These are phyloP conservation scores for Catunica adiposa DNA, from an alignment of 2,329 filamentous ascomycete species.

Conservation along the genomic window DNA sequence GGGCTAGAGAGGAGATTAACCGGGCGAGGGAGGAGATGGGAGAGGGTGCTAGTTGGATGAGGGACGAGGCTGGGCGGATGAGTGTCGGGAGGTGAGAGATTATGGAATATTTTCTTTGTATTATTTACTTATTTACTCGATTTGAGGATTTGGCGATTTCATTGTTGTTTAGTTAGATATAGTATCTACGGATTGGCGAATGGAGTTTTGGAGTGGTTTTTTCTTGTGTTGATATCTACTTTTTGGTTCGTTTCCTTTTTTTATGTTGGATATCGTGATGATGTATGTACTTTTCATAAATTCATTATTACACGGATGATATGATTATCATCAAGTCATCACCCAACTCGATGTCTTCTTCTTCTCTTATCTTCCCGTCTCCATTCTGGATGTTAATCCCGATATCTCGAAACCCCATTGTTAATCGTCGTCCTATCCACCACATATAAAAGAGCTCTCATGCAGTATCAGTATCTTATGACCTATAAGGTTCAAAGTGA, in stretches of 20 bases:
- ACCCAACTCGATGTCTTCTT: not conserved
- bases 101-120: not conserved
- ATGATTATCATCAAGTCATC: no score
- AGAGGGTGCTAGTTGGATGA: constrained; percentile 31
- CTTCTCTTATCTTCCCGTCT: not conserved
- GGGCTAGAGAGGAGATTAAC: constrained; percentile 25
- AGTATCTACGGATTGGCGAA: not conserved
- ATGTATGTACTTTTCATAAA: no score
- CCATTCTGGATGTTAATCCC: no score
- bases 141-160: no score
- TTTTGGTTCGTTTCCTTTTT: not conserved
- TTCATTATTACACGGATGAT: no score
- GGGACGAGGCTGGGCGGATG: constrained; percentile 28
- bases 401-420: no score
- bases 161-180: no score
- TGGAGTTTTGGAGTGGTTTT: constrained; percentile 7
- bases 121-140: not conserved
- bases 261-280: not conserved
- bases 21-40: constrained; percentile 30
- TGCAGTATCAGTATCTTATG: no score
- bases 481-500: no score
- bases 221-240: not conserved
- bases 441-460: no score
- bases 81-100: not conserved
- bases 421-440: no score